phyloP scores from a whole-genome alignment of 1,284 basidiomycete species.

The Bondarzewia mesenterica region DNA sequence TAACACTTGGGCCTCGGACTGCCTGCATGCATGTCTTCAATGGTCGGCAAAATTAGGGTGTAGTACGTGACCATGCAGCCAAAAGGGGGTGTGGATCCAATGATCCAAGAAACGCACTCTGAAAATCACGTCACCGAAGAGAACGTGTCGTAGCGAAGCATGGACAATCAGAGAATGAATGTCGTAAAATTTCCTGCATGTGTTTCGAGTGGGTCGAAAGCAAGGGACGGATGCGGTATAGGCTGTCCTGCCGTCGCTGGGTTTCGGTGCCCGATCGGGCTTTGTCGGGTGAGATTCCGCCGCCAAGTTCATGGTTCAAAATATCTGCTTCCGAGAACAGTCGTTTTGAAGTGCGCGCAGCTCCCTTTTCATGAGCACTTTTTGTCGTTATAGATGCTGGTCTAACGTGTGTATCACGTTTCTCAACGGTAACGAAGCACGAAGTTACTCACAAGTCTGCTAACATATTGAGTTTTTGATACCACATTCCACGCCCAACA shows the following conservation, averaged over 20 bases:
- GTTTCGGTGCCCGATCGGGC: too few species aligned
- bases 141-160: background rate
- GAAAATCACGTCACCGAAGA: background rate
- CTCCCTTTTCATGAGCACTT: too few species aligned
- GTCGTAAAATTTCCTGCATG: background rate
- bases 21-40: background rate
- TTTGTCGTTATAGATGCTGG: too few species aligned
- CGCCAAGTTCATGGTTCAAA: too few species aligned
- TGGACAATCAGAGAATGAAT: background rate
- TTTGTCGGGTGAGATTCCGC: too few species aligned
- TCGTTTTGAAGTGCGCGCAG: too few species aligned
- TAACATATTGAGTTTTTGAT: too few species aligned
- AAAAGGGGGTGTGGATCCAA: background rate
- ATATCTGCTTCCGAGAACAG: too few species aligned
- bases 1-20: background rate
- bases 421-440: too few species aligned
- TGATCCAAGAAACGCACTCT: background rate
- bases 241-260: background rate
- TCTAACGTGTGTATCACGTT: too few species aligned
- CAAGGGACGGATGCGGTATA: background rate
- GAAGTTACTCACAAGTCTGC: too few species aligned
- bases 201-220: background rate
- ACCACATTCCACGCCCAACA: too few species aligned
- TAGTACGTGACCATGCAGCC: background rate
- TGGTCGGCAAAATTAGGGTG: background rate